These are phyloP conservation scores for Hysterangium stoloniferum DNA, from an alignment of 768 basidiomycete species.

Conservation along the genomic window DNA sequence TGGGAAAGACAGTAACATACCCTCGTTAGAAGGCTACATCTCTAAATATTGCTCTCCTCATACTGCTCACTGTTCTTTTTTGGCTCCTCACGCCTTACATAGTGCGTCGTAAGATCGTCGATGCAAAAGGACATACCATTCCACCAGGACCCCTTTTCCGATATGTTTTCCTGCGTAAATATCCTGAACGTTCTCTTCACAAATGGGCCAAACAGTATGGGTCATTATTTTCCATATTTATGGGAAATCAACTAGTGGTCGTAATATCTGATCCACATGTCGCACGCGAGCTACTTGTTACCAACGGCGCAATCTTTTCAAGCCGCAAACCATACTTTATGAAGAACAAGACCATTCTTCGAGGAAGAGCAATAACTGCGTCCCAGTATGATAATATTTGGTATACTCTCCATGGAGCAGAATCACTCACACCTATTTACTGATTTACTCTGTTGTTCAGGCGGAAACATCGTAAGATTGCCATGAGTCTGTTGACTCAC, in stretches of 20 bases:
- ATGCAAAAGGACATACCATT: no score
- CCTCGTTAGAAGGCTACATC: no score
- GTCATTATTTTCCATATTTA: conserved; percentile 36
- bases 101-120: no score
- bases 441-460: conserved; percentile 17
- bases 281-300: conserved; percentile 37
- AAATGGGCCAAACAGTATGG: conserved; percentile 38
- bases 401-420: conserved; percentile 17
- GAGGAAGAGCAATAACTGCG: conserved; percentile 36
- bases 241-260: conserved; percentile 42
- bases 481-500: conserved; percentile 25
- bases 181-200: conserved; percentile 36
- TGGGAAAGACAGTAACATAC: no score
- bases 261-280: conserved; percentile 37
- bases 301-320: conserved; percentile 39
- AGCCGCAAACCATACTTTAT: conserved; percentile 39
- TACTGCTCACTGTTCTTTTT: no score
- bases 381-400: conserved; percentile 37
- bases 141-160: no score
- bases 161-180: no score
- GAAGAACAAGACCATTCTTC: conserved; percentile 38
- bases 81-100: no score
- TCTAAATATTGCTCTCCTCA: no score
- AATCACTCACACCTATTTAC: not conserved
- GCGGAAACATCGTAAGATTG: conserved; percentile 38